phyloP scores from a whole-genome alignment of 2,329 filamentous ascomycete genomes.

The Penicillium olsonii region DNA sequence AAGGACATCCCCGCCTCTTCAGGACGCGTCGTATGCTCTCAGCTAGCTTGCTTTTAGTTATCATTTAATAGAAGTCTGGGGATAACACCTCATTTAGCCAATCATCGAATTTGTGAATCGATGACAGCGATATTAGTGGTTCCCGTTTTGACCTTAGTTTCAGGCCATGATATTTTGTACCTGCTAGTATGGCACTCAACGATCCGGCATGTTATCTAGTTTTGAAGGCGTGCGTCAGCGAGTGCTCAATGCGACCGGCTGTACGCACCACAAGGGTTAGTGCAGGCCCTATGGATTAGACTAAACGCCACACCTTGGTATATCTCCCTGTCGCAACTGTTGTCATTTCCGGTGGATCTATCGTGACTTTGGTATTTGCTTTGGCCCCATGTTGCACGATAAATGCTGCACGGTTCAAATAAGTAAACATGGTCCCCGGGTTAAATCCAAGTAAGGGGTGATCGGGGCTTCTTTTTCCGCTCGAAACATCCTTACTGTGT shows the following conservation, averaged over 20 bases:
- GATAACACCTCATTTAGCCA: background rate
- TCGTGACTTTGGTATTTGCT: background rate
- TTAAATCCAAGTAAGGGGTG: background rate
- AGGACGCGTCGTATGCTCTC: too few species aligned
- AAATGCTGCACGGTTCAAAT: too few species aligned
- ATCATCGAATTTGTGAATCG: too few species aligned
- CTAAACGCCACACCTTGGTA: background rate
- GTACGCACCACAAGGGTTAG: background rate
- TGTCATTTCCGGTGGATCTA: constrained; percentile 8
- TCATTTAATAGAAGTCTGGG: background rate
- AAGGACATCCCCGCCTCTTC: too few species aligned
- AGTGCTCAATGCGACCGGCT: background rate
- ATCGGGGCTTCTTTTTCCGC: too few species aligned
- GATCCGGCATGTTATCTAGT: background rate
- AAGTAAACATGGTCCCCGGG: background rate
- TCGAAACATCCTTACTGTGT: background rate
- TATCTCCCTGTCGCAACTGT: background rate
- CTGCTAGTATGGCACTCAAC: too few species aligned
- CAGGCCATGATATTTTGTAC: too few species aligned
- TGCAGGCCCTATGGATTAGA: background rate
- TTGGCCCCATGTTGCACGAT: background rate
- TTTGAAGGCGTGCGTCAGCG: background rate
- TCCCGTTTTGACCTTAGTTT: too few species aligned
- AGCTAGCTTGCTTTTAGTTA: too few species aligned
- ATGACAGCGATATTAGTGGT: too few species aligned